Conservation (phyloP, 75 land plant genomes). For the Cunninghamia lanceolata region DNA sequence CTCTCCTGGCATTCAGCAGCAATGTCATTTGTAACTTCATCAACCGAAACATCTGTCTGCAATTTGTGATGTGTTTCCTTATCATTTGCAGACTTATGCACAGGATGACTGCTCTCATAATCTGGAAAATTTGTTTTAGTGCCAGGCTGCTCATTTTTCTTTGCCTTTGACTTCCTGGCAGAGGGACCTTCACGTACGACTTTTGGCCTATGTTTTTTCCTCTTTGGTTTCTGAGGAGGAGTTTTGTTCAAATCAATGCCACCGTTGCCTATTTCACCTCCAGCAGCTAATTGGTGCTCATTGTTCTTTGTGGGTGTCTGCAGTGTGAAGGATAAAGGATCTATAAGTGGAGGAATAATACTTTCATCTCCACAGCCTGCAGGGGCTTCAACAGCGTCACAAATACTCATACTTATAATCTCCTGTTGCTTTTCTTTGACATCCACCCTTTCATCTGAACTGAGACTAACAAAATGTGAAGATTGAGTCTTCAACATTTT, state of each 20-base stretch:
- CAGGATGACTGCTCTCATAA: not conserved
- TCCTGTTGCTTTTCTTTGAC: not conserved
- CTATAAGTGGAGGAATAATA: constrained; percentile 5
- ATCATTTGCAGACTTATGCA: not conserved
- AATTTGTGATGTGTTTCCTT: not conserved
- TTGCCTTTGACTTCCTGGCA: constrained; percentile 25
- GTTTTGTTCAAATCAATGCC: constrained; percentile 43
- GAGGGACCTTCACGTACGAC: constrained; percentile 45
- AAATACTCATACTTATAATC: no score
- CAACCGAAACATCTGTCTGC: not conserved
- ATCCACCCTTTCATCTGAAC: not conserved
- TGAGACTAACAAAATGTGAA: not conserved
- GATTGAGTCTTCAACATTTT: not conserved
- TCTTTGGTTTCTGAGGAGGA: constrained; percentile 35
- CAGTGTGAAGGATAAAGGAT: not conserved
- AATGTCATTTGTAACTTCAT: not conserved
- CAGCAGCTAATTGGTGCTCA: not conserved
- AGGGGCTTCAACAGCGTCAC: not conserved
- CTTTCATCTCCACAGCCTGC: not conserved
- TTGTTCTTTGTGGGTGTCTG: not conserved
- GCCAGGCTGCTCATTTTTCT: not conserved
- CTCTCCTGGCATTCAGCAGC: not conserved
- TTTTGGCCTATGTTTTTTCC: constrained; percentile 57
- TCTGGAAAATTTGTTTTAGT: not conserved
- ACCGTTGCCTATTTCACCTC: not conserved